phyloP scores from a whole-genome alignment of 2,329 filamentous ascomycete species.

The Aspergillus sp. region DNA sequence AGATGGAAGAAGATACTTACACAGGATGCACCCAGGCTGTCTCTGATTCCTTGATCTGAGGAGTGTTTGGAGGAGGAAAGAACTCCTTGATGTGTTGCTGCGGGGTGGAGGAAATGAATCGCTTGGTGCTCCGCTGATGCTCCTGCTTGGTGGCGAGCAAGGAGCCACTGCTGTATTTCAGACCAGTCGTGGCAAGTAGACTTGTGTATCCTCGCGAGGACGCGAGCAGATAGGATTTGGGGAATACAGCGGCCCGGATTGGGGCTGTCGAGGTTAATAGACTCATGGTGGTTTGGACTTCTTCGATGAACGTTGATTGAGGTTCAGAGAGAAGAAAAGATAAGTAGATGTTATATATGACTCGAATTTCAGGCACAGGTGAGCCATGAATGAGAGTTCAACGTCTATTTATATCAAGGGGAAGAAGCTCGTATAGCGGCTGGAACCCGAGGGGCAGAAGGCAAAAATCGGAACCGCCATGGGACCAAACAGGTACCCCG shows the following conservation, averaged over 20 bases:
- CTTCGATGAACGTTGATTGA: background rate
- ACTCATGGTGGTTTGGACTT: conserved; percentile 23
- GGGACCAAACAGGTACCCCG: conserved; percentile 2
- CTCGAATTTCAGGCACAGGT: background rate
- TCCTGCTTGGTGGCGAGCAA: conserved; percentile 15
- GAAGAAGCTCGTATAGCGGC: background rate
- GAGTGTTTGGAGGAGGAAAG: conserved; percentile 59
- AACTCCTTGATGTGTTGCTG: conserved; percentile 46
- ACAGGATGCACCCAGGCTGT: conserved; percentile 69
- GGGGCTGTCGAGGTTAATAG: conserved; percentile 26
- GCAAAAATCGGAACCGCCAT: conserved; percentile 18
- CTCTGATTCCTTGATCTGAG: conserved; percentile 61
- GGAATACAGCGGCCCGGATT: conserved; percentile 27
- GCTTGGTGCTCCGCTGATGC: conserved; percentile 17
- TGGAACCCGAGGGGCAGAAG: conserved; percentile 4
- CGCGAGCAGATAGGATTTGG: conserved; percentile 25
- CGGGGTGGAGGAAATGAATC: conserved; percentile 40
- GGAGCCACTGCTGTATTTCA: conserved; percentile 19
- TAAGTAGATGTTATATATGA: background rate
- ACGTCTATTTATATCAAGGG: conserved; percentile 6
- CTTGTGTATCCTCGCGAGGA: conserved; percentile 25
- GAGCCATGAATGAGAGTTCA: background rate
- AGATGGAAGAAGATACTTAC: conserved; percentile 26
- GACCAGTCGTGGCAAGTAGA: conserved; percentile 20
- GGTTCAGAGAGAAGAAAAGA: too few species aligned